phyloP scores from a whole-genome alignment of 257 asterid genomes.

The Ajuga chamaepitys region DNA sequence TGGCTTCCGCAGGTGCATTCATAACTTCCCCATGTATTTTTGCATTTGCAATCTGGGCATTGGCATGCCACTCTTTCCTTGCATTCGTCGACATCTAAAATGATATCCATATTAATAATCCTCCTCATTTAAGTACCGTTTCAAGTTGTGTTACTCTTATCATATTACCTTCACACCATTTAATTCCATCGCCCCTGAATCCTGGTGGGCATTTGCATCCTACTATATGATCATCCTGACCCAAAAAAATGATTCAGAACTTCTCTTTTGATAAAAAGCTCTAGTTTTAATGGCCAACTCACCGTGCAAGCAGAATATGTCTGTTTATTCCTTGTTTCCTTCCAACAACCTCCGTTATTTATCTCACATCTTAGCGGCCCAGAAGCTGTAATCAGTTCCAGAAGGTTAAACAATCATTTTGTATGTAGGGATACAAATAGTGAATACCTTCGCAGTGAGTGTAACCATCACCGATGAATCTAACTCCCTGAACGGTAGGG shows the following conservation, averaged over 20 bases:
- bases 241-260: not conserved
- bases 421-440: not conserved
- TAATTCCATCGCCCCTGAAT: conserved; percentile 82
- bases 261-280: not conserved
- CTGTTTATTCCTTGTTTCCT: conserved; percentile 45
- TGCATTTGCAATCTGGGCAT: conserved; percentile 47
- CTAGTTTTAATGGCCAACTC: conserved; percentile 20
- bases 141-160: not conserved
- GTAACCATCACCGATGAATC: conserved; percentile 88
- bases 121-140: too few species aligned
- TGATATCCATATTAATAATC: not conserved
- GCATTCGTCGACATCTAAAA: conserved; percentile 83
- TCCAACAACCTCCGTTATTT: conserved; percentile 94
- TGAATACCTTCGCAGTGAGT: conserved; percentile 74
- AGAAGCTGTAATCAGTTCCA: conserved; percentile 42
- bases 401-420: too few species aligned
- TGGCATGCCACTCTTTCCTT: conserved; percentile 37
- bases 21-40: conserved; percentile 48
- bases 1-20: conserved; percentile 36
- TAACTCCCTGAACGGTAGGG: conserved; percentile 79
- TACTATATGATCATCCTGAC: conserved; percentile 52
- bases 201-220: conserved; percentile 97
- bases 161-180: conserved; percentile 61
- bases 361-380: conserved; percentile 79
- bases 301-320: conserved; percentile 82